phyloP scores from a whole-genome alignment of 176 grass and related monocot genomes.

The Aegilops sharonensis region DNA sequence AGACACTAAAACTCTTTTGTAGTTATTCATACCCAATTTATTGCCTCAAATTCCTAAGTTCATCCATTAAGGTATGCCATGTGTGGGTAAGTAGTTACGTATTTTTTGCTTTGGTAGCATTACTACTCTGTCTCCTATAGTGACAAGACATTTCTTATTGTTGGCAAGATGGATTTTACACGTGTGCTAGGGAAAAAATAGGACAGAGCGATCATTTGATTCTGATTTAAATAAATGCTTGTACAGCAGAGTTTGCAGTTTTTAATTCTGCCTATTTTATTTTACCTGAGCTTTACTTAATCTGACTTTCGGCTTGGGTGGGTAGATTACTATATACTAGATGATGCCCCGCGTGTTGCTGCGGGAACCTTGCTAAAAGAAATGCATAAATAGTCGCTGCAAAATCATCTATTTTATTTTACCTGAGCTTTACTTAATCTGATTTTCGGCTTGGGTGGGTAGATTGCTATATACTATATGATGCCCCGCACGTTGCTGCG shows the following conservation, averaged over 20 bases:
- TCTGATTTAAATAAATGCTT: constrained; percentile 4
- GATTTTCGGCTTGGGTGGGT: not conserved
- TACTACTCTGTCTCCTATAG: not conserved
- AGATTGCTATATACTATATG: not conserved
- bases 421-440: not conserved
- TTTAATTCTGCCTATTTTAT: not conserved
- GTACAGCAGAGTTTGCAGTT: not conserved
- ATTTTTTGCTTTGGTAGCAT: not conserved
- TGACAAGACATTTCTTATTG: not conserved
- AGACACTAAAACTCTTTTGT: not conserved
- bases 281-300: not conserved
- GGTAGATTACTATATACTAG: not conserved
- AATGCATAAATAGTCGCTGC: too few relatives aligned
- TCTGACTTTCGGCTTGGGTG: not conserved
- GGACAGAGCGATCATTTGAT: not conserved
- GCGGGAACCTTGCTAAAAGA: too few relatives aligned
- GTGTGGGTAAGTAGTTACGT: not conserved
- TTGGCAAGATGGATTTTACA: constrained; percentile 9
- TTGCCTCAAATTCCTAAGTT: not conserved
- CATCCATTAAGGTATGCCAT: not conserved
- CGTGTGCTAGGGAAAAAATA: not conserved
- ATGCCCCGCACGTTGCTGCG: too few relatives aligned
- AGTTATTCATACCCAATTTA: not conserved
- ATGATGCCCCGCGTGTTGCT: too few relatives aligned
- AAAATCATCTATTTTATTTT: not conserved